Conservation (phyloP, 2,329 filamentous ascomycete species). For the Monosporascus sp. region DNA sequence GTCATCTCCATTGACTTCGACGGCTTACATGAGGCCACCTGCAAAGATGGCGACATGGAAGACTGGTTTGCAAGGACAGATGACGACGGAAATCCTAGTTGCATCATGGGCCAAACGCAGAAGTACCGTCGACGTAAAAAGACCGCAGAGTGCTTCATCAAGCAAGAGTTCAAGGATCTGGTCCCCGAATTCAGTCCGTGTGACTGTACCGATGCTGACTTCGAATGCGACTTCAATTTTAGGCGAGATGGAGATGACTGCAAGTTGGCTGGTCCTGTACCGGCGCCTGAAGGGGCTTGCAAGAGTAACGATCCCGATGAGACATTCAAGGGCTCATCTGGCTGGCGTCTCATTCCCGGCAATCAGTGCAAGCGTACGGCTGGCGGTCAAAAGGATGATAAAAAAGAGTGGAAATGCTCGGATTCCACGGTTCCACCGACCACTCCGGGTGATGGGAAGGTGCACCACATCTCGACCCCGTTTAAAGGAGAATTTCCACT, state of each 20-base stretch:
- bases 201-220: conserved; percentile 77
- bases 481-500: conserved; percentile 55
- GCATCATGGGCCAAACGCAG: conserved; percentile 94
- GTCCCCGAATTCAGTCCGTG: conserved; percentile 66
- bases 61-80: conserved; percentile 82
- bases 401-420: conserved; percentile 71
- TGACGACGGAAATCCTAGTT: conserved; percentile 73
- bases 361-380: conserved; percentile 61
- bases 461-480: conserved; percentile 53
- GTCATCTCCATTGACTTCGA: conserved; percentile 80
- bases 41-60: conserved; percentile 74
- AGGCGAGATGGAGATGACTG: conserved; percentile 66
- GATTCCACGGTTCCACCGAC: conserved; percentile 48
- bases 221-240: conserved; percentile 97
- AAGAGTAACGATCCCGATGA: conserved; percentile 57
- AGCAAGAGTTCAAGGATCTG: conserved; percentile 77
- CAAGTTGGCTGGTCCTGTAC: conserved; percentile 55
- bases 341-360: conserved; percentile 86
- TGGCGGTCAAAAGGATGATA: conserved; percentile 63
- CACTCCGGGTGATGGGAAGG: conserved; percentile 59
- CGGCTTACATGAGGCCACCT: conserved; percentile 73
- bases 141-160: conserved; percentile 82
- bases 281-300: conserved; percentile 68
- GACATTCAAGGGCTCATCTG: conserved; percentile 79
- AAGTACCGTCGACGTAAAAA: conserved; percentile 81